These are phyloP conservation scores for Conticribra weissflogii DNA, from an alignment of 108 stramenopile species.

Conservation along the genomic window DNA sequence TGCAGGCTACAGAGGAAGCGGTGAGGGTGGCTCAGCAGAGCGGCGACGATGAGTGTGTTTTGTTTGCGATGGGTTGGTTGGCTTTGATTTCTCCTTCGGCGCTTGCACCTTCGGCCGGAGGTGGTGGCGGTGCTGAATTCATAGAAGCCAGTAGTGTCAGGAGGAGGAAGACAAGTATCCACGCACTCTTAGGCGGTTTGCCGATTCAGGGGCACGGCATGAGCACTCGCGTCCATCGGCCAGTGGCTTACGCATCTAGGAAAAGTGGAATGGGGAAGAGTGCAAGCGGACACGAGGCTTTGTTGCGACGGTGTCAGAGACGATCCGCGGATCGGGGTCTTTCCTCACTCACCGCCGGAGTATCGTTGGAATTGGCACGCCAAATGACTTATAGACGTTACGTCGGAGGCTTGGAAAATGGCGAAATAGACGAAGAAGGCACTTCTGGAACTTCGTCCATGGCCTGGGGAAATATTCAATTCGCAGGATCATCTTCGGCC, in stretches of 20 bases:
- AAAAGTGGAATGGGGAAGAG: not conserved
- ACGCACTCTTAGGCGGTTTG: constrained; percentile 28
- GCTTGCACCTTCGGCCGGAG: not conserved
- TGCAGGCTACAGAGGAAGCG: constrained; percentile 89
- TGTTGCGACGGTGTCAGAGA: constrained; percentile 34
- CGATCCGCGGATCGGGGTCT: constrained; percentile 40
- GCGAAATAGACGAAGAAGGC: constrained; percentile 9
- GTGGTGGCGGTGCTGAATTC: constrained; percentile 7
- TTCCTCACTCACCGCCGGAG: constrained; percentile 34
- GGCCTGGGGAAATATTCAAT: constrained; percentile 39
- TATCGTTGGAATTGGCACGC: constrained; percentile 42
- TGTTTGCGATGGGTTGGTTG: constrained; percentile 81
- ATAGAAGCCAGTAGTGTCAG: too few relatives aligned
- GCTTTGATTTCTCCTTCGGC: constrained; percentile 26
- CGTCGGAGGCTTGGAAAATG: constrained; percentile 2
- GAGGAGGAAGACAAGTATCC: constrained; percentile 15
- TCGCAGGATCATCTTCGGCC: constrained; percentile 16
- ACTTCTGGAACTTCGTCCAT: constrained; percentile 13
- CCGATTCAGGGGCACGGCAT: not conserved
- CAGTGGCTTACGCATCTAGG: not conserved
- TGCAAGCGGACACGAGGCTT: constrained; percentile 20
- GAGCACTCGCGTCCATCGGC: not conserved
- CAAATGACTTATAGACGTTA: constrained; percentile 22
- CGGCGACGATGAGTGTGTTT: constrained; percentile 84
- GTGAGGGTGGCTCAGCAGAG: constrained; percentile 93